Evolutionary conservation across 148 eudicot species (phyloP), one percentile per base, ranked within the genome.

Genomic region (Amaranthus hypochondriacus): DNA sequence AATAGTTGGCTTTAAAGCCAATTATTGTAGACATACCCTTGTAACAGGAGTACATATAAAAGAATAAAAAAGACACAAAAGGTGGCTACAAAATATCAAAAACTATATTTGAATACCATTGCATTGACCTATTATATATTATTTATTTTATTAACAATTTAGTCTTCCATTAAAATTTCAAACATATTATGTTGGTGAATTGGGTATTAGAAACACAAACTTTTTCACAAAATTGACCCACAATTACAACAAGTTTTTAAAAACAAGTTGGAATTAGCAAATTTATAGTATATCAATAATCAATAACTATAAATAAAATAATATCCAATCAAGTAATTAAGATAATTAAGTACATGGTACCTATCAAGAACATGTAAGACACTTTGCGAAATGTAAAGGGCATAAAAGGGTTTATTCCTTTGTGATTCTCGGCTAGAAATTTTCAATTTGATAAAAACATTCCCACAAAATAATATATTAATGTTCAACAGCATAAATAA

Each of bases 381-480:
- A 81, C 84, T 63, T 74, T 73, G 68, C 47, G 63, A 65, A 72
- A 56, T 48, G 21, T 74, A 7, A 73, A 69, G 48, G 74, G 76
- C 78, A 73, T 74, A 71, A 48, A 68, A 78, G 43, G 81, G 84
- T 81, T 81, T 81, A 81, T 81, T 81, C 84, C 75, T 14, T 48
- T 8, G 69, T 74, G 81, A 81, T 81, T 77, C 81, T 71, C 57
- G 42, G n/a, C 4, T 42, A 63, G 73, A 71, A 66, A 10, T 62
- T 46, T 71, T 80, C 78, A 71, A 71, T 52, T 63, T 53, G 2
- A 2, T 46, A 10, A 57, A 9, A 74, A 28, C 48, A 56, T 48
- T 55, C 75, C 71, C 11, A 42, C n/a, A 68, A 69, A 62, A 79
- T 69, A 66, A 28, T 28, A 28, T 28, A 28, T 68, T 56, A 14